Conservation (phyloP, 2,329 filamentous ascomycete species). For the Aureobasidium sp. region DNA sequence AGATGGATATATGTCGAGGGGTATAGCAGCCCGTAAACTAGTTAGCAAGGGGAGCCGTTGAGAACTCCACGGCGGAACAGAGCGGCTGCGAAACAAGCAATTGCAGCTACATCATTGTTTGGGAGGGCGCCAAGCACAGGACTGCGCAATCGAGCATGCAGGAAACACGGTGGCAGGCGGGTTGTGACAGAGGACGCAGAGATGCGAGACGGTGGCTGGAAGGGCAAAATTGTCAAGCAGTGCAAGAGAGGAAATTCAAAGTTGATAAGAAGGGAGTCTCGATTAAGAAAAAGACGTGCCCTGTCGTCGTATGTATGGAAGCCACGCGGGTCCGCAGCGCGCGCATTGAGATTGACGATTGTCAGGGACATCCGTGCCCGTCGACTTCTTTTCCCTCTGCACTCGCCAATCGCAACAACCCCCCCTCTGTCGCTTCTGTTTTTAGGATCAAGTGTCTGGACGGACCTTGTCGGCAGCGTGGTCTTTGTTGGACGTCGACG, state of each 20-base stretch:
- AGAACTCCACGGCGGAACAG: not conserved
- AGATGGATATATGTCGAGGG: not conserved
- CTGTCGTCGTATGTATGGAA: not conserved
- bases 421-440: conserved; percentile 10
- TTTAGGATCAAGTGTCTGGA: not conserved
- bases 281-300: not conserved
- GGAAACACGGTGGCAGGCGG: conserved; percentile 1
- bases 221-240: not conserved
- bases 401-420: not conserved
- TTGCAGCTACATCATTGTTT: not conserved
- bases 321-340: not conserved
- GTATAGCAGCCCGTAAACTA: not conserved
- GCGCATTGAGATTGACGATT: conserved; percentile 2
- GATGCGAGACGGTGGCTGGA: conserved; percentile 6
- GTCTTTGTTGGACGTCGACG: not conserved
- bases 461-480: not conserved
- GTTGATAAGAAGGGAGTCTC: not conserved
- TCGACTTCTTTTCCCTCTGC: not conserved
- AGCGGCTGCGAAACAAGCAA: conserved; percentile 8
- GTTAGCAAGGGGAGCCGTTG: conserved; percentile 1
- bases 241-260: not conserved
- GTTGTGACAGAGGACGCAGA: not conserved
- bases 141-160: conserved; percentile 2
- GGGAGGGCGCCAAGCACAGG: not conserved
- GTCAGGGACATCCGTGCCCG: not conserved